Evolutionary conservation across 2,329 filamentous ascomycete genomes (phyloP), one percentile per base, ranked within the genome.

Genomic region (Venturia oleaginea): DNA sequence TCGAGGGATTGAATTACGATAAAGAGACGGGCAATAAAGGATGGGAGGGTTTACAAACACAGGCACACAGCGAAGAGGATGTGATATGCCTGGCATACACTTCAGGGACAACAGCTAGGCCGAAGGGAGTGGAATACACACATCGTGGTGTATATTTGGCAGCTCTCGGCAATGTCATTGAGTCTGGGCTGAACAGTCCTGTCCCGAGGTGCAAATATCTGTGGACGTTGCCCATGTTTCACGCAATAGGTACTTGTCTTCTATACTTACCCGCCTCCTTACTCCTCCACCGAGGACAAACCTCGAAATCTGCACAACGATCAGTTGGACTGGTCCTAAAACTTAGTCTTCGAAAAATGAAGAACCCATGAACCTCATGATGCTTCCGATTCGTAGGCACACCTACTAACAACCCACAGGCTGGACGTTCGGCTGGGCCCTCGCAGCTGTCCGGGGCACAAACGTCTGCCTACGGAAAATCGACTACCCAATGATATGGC

Each of bases 401-500:
- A 38, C 17, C 4, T 34, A 24, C 59, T 60, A 42, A 60, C 40
- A 60, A 37, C 59, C 5, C 34, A 19, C 40, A 65, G 80, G 81
- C 6, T 94, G 90, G 91, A 92, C 90, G 1, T 95, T 93, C 70
- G 91, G 91, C 0, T 96, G 92, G 94, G 84, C 92, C 1, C 84
- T 97, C n/a, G 95, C 91, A 13, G 91, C 92, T 1, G 92, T 94
- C 4, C 83, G 94, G 67, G 94, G 93, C n/a, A 95, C 93, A 3
- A 92, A 97, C 75, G 92, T 96, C 73, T 97, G 92, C 71, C 80
- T 99, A 22, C 85, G 94, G 66, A 97, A 96, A 79, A 91, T 99
- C 68, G 92, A 97, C 76, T 99, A 99, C 73, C 86, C 90, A 0
- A 81, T 93, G 65, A 96, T 99, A 66, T 99, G 94, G 94, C 84